These are phyloP conservation scores for Wallacemonas sp. DNA, from an alignment of 208 protist species.

Conservation along the genomic window DNA sequence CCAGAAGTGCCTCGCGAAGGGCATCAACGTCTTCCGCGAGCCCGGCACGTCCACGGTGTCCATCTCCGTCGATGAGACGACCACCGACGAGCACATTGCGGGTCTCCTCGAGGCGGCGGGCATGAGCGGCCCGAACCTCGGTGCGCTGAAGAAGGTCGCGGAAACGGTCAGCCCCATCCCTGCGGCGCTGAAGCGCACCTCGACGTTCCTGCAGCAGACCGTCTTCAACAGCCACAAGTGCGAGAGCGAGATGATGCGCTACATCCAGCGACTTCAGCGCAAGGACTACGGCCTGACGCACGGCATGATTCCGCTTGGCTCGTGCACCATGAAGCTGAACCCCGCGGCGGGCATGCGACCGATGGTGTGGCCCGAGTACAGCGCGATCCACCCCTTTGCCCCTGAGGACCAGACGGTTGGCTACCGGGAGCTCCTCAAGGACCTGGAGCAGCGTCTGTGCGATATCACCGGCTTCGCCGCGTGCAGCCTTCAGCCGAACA, in stretches of 20 bases:
- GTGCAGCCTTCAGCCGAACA: slow-evolving; percentile 97
- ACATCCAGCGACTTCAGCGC: slow-evolving; percentile 94
- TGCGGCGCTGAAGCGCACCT: slow-evolving; percentile 58
- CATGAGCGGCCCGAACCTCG: slow-evolving; percentile 53
- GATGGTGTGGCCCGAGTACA: slow-evolving; percentile 95
- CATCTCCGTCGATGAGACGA: slow-evolving; percentile 95
- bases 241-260: slow-evolving; percentile 97
- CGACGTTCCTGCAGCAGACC: slow-evolving; percentile 88
- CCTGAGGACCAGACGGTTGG: slow-evolving; percentile 91
- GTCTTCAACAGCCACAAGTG: slow-evolving; percentile 97
- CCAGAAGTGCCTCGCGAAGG: slow-evolving; percentile 62
- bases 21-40: slow-evolving; percentile 93
- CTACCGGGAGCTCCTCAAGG: slow-evolving; percentile 75
- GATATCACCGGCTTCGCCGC: slow-evolving; percentile 96
- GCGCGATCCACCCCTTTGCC: slow-evolving; percentile 95
- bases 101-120: slow-evolving; percentile 77
- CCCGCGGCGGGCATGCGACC: slow-evolving; percentile 95
- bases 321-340: slow-evolving; percentile 99
- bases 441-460: slow-evolving; percentile 86
- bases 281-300: slow-evolving; percentile 95
- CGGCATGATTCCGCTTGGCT: slow-evolving; percentile 98
- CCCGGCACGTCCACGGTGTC: slow-evolving; percentile 53
- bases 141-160: slow-evolving; percentile 44
- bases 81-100: slow-evolving; percentile 76
- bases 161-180: slow-evolving; percentile 48